phyloP scores from a whole-genome alignment of 2,329 filamentous ascomycete species.

The Exophiala sp. region DNA sequence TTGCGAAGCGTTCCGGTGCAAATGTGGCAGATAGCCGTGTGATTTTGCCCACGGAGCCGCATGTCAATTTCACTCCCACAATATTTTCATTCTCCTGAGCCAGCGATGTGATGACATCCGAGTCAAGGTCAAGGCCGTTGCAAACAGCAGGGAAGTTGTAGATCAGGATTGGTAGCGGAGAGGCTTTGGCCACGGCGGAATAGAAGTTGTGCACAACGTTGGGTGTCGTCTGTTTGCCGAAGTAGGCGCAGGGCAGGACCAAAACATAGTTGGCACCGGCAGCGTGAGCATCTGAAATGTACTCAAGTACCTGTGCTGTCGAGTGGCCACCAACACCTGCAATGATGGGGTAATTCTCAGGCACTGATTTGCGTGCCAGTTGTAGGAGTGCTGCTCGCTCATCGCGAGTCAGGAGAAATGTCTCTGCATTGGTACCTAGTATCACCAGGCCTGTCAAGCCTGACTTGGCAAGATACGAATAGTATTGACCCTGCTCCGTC shows the following conservation, averaged over 20 bases:
- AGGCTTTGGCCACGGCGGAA: constrained; percentile 52
- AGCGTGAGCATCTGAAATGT: constrained; percentile 55
- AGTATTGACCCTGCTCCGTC: constrained; percentile 50
- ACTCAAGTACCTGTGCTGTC: constrained; percentile 61
- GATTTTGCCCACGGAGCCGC: constrained; percentile 60
- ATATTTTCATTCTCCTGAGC: constrained; percentile 53
- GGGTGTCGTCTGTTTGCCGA: constrained; percentile 59
- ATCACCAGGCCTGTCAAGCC: constrained; percentile 53
- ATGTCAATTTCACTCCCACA: constrained; percentile 65
- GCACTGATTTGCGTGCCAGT: constrained; percentile 54
- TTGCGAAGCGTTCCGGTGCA: constrained; percentile 57
- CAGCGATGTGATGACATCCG: constrained; percentile 56
- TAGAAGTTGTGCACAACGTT: constrained; percentile 60
- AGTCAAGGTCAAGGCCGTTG: constrained; percentile 66
- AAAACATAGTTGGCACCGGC: constrained; percentile 62
- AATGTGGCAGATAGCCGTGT: constrained; percentile 54
- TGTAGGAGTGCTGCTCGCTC: constrained; percentile 57
- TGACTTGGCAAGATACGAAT: constrained; percentile 48
- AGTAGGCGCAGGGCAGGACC: constrained; percentile 62
- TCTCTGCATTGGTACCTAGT: constrained; percentile 55
- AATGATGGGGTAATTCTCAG: constrained; percentile 56
- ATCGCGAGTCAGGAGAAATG: constrained; percentile 57
- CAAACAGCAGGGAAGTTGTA: constrained; percentile 69
- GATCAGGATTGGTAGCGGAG: constrained; percentile 57
- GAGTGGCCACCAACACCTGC: constrained; percentile 63